Conservation (phyloP, 140 eudicot genomes). For the Stevia rebaudiana region DNA sequence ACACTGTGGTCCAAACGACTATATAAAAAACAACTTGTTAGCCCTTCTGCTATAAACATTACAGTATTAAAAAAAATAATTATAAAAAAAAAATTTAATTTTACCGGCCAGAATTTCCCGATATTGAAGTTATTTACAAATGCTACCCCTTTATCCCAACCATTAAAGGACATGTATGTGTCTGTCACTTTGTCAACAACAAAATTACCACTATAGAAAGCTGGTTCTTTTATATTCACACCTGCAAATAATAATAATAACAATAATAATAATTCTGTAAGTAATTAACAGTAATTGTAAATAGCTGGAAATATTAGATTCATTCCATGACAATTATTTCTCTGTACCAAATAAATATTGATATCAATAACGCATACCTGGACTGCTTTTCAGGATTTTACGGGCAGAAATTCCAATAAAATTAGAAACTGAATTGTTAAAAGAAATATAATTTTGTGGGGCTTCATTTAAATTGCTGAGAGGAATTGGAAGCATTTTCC, state of each 20-base stretch:
- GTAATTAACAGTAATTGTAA: neutral
- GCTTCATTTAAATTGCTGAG: slow-evolving; percentile 47
- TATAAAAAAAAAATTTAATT: slow-evolving; percentile 10
- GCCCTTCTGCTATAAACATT: slow-evolving; percentile 2
- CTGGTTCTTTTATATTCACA: slow-evolving; percentile 45
- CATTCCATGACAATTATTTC: neutral
- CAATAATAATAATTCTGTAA: neutral
- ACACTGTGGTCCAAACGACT: slow-evolving; percentile 87
- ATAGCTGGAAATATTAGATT: neutral
- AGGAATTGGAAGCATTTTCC: slow-evolving; percentile 77
- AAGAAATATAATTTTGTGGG: slow-evolving; percentile 31
- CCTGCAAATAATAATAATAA: slow-evolving; percentile 37
- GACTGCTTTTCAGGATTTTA: slow-evolving; percentile 29
- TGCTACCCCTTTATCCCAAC: slow-evolving; percentile 95
- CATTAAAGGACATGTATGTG: slow-evolving; percentile 68
- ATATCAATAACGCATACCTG: slow-evolving; percentile 28
- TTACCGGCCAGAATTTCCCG: slow-evolving; percentile 96
- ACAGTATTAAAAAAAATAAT: neutral
- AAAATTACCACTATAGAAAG: slow-evolving; percentile 60
- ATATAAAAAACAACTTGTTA: slow-evolving; percentile 28
- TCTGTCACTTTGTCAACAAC: slow-evolving; percentile 46
- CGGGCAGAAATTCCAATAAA: slow-evolving; percentile 34
- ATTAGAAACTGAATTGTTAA: slow-evolving; percentile 21
- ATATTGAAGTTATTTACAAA: slow-evolving; percentile 66
- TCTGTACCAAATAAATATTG: neutral